Percentiles rank a stretch among this genome's conserved stretches.
These are phyloP conservation scores for Beauveria sp. DNA, from an alignment of 2,329 filamentous ascomycete genomes.

Conservation along the genomic window DNA sequence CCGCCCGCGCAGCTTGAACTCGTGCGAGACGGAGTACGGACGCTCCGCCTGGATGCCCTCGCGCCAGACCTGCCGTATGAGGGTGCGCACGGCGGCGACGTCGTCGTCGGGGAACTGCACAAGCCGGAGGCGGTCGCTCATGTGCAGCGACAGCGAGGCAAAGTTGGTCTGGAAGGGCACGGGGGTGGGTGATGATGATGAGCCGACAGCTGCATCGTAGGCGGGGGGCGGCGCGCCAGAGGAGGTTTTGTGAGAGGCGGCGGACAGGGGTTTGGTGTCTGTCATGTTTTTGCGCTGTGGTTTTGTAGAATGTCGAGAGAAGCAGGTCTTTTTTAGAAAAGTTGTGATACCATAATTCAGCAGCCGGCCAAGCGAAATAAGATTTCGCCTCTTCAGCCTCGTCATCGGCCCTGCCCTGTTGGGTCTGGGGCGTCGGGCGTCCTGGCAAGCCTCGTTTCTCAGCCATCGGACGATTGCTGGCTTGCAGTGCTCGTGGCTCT, in stretches of 20 bases:
- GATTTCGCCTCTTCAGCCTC: not conserved
- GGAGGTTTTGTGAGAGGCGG: not conserved
- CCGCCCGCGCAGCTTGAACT: conserved; percentile 11
- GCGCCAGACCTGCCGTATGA: not conserved
- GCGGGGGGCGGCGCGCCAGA: not conserved
- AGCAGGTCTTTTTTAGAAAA: not conserved
- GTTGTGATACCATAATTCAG: not conserved
- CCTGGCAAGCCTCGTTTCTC: not conserved
- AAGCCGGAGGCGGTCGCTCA: conserved; percentile 3
- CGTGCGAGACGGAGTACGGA: not conserved
- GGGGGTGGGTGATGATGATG: not conserved
- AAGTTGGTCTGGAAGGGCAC: conserved; percentile 4
- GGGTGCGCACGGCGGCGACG: not conserved
- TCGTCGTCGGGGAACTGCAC: conserved; percentile 4
- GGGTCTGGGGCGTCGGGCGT: not conserved
- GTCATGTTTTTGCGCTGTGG: not conserved
- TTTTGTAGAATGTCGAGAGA: not conserved
- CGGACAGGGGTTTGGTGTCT: not conserved
- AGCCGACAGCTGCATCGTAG: not conserved
- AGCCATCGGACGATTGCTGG: not conserved
- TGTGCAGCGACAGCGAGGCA: conserved; percentile 10
- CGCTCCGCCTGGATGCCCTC: conserved; percentile 6
- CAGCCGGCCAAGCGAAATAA: not conserved
- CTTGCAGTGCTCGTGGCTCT: too few species aligned
- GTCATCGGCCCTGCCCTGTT: too few species aligned